Conservation (phyloP, 2,329 filamentous ascomycete species). For the Coleophoma eucalyptorum region DNA sequence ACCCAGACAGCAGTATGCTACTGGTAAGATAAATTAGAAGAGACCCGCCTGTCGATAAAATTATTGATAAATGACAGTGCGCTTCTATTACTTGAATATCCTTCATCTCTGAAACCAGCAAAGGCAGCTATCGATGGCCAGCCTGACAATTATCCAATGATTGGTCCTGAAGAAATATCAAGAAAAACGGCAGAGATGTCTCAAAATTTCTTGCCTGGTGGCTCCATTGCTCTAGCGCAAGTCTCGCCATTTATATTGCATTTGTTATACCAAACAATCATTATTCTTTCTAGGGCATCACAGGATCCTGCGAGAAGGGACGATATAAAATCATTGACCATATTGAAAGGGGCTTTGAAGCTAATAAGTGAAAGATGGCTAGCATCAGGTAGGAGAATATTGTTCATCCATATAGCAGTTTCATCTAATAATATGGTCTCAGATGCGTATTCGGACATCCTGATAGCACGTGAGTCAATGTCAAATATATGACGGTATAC, state of each 20-base stretch:
- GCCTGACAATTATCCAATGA: not conserved
- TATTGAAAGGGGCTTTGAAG: not conserved
- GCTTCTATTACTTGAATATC: not conserved
- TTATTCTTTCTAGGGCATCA: not conserved
- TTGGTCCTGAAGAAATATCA: not conserved
- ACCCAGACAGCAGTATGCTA: slow-evolving; percentile 5
- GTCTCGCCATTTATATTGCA: too few species aligned
- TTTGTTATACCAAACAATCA: too few species aligned
- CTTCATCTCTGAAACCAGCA: not conserved
- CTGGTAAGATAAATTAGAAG: not conserved
- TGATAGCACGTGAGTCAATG: not conserved
- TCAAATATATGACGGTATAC: too few species aligned
- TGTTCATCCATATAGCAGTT: not conserved
- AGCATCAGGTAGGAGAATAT: not conserved
- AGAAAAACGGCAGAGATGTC: not conserved
- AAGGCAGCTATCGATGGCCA: not conserved
- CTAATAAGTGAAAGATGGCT: not conserved
- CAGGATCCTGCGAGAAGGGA: not conserved
- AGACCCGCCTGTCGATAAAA: too few species aligned
- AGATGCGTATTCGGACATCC: not conserved
- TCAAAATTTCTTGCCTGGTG: not conserved
- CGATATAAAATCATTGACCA: not conserved
- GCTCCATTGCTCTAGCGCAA: too few species aligned
- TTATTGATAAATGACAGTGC: not conserved
- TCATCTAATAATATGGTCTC: not conserved